Conservation (phyloP, 2,329 filamentous ascomycete genomes). For the Niveomyces coronatus region DNA sequence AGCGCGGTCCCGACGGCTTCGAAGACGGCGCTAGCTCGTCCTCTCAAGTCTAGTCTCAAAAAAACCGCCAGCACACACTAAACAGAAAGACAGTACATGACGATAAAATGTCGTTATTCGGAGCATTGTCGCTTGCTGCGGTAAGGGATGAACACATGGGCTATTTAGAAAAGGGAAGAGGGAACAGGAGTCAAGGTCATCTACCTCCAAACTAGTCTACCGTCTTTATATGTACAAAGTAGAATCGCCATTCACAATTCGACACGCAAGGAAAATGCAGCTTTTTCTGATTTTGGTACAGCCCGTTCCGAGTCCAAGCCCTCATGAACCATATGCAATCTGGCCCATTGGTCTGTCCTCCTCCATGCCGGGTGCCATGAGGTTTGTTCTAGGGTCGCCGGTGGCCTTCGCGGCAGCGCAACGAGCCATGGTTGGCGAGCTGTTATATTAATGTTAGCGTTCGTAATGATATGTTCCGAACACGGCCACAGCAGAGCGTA, state of each 20-base stretch:
- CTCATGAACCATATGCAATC: slow-evolving; percentile 46
- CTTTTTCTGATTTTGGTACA: slow-evolving; percentile 28
- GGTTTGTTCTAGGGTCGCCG: slow-evolving; percentile 66
- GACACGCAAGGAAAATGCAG: slow-evolving; percentile 21
- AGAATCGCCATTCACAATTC: slow-evolving; percentile 17
- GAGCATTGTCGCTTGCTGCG: too few species aligned
- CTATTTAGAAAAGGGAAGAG: not conserved
- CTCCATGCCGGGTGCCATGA: slow-evolving; percentile 63
- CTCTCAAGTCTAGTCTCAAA: too few species aligned
- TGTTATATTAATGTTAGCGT: slow-evolving; percentile 27
- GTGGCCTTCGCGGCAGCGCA: slow-evolving; percentile 88
- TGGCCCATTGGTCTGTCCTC: slow-evolving; percentile 53
- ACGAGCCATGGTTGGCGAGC: slow-evolving; percentile 96
- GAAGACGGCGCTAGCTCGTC: too few species aligned
- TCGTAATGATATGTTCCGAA: slow-evolving; percentile 9
- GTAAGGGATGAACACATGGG: too few species aligned
- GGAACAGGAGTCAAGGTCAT: too few species aligned
- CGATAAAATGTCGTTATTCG: too few species aligned
- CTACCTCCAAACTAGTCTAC: slow-evolving; percentile 8
- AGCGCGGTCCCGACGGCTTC: too few species aligned
- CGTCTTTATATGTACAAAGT: slow-evolving; percentile 10
- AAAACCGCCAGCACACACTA: too few species aligned
- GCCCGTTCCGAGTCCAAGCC: slow-evolving; percentile 13
- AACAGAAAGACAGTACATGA: too few species aligned
- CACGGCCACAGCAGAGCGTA: slow-evolving; percentile 33